Percentiles rank a stretch among this genome's conserved stretches.
Evolutionary conservation across 2,329 filamentous ascomycete genomes (phyloP).

Genomic region (Diplodia intermedia): DNA sequence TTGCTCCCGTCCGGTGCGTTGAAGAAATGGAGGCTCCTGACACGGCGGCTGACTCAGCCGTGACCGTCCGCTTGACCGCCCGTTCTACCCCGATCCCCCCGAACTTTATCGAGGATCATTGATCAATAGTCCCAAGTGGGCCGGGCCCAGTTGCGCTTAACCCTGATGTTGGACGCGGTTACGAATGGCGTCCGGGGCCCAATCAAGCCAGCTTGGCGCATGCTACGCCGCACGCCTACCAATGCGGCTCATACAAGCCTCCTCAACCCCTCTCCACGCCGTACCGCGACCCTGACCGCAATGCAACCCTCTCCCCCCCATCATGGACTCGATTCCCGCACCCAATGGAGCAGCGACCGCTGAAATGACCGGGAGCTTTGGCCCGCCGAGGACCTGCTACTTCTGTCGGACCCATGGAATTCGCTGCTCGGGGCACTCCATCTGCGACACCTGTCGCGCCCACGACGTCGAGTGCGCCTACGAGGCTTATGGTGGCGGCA

Average conservation of each 20-base stretch:
- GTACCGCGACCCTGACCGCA: neutral
- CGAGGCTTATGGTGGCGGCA: conserved; percentile 36
- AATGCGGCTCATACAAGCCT: conserved; percentile 7
- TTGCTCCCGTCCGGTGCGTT: neutral
- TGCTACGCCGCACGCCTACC: conserved; percentile 24
- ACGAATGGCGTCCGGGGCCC: conserved; percentile 2
- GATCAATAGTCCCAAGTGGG: conserved; percentile 7
- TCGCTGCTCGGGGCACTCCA: conserved; percentile 36
- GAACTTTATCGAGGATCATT: conserved; percentile 14
- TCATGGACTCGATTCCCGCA: conserved; percentile 10
- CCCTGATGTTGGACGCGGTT: conserved; percentile 4
- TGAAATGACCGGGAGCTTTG: neutral
- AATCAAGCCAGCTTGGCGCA: conserved; percentile 19
- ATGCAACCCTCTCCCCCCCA: neutral
- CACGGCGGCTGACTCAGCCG: neutral
- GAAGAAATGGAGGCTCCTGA: neutral
- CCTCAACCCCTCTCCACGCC: conserved; percentile 3
- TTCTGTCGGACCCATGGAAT: conserved; percentile 37
- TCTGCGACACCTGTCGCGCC: conserved; percentile 36
- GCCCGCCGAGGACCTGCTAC: conserved; percentile 35
- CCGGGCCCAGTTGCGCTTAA: neutral
- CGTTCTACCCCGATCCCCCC: conserved; percentile 1
- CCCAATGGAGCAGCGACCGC: neutral
- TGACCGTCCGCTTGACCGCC: neutral
- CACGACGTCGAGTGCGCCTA: conserved; percentile 38